Evolutionary conservation across 257 asterid genomes (phyloP), one percentile per base, ranked within the genome.

Genomic region (Nicotiana tabacum): DNA sequence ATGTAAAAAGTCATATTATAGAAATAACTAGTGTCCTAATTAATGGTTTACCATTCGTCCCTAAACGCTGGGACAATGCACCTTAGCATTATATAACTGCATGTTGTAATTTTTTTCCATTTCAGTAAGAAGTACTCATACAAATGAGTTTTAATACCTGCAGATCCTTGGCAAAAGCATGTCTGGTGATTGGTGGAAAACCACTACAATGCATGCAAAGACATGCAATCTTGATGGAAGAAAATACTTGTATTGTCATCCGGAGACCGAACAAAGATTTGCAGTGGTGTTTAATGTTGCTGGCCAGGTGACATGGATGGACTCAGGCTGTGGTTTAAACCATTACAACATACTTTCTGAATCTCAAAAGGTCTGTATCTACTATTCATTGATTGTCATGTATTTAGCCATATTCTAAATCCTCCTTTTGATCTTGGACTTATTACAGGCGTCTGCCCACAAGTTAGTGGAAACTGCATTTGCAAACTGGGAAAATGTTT

Each of bases 121-220:
- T 58, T 62, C 17, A 21, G 33, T 62, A 62, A 62, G 35, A 24
- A 62, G 67, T 27, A 62, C 12, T 9, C 51, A 62, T 24, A 61
- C 33, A 62, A 67, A 68, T 21, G 58, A 70, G 2, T 46, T 6
- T 46, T 70, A 2, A 46, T 83, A 76, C 82, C 24, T 17, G 60
- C 88, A 92, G 97, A 78, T 85, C 55, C 69, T 86, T 30, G 68
- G 68, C 48, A 74, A 51, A 24, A 48, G 15, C 80, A 69, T 53
- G 53, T 62, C 81, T 11, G 39, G 16, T 18, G 58, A 10, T 13
- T 10, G 0, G 32, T 92, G 90, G 95, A 79, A 81, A 16, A 85
- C 32, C 48, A 81, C 83, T 1, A 82, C 85, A 62, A 56, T 12
- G 11, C 94, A 91, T 86, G 94, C 97, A 5, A 78, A 5, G 68